Conservation (phyloP, 768 basidiomycete species). For the Phaeotremella fagi region DNA sequence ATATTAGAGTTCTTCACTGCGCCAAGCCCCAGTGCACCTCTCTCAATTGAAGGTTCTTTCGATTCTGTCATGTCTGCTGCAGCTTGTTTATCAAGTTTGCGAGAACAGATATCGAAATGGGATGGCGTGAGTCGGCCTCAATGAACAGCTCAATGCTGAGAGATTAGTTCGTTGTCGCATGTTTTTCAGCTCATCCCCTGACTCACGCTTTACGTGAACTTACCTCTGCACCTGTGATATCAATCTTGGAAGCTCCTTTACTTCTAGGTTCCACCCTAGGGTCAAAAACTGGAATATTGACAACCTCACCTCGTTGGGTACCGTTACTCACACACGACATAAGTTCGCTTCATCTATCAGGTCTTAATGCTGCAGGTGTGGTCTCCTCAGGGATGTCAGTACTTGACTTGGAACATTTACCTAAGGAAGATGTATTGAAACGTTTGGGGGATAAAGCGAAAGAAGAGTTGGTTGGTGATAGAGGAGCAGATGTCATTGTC, state of each 20-base stretch:
- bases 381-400: constrained; percentile 31
- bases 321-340: constrained; percentile 34
- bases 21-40: constrained; percentile 1
- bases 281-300: constrained; percentile 24
- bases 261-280: constrained; percentile 22
- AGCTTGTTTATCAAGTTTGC: constrained; percentile 12
- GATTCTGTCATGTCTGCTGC: constrained; percentile 28
- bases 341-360: constrained; percentile 10
- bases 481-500: constrained; percentile 25
- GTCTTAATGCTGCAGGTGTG: constrained; percentile 22
- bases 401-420: constrained; percentile 30
- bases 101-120: constrained; percentile 4
- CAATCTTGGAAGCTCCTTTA: constrained; percentile 33
- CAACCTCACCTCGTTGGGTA: constrained; percentile 36
- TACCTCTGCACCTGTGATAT: constrained; percentile 22
- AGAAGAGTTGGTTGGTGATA: constrained; percentile 13
- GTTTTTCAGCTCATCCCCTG: constrained; percentile 32
- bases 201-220: constrained; percentile 25
- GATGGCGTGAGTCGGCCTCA: constrained; percentile 10
- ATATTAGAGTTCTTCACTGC: constrained; percentile 19
- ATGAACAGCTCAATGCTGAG: background rate
- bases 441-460: constrained; percentile 9
- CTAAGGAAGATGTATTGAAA: constrained; percentile 14
- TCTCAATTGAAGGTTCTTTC: constrained; percentile 22
- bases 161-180: constrained; percentile 24